Conservation (phyloP, 164 flowering plant species). For the Hamamelis virginiana region DNA sequence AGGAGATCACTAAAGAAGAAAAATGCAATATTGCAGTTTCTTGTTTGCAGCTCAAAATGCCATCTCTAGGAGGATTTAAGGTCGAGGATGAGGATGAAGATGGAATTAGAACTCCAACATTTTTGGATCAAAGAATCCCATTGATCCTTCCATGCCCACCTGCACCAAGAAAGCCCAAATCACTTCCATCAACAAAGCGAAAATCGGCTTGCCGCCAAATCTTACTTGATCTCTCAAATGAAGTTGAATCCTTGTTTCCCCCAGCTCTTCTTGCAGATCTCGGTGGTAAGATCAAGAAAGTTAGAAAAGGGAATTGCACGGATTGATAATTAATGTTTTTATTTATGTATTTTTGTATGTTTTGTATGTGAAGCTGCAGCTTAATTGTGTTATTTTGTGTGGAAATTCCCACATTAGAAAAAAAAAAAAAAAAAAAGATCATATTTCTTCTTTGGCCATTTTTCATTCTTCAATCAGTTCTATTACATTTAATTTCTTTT, state of each 20-base stretch:
- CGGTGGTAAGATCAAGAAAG: constrained; percentile 40
- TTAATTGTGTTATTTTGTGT: too few relatives aligned
- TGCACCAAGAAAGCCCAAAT: constrained; percentile 55
- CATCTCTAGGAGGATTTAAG: constrained; percentile 19
- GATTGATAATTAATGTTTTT: too few relatives aligned
- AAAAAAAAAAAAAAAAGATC: too few relatives aligned
- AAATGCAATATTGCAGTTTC: background rate
- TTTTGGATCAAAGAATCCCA: constrained; percentile 31
- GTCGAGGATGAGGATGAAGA: constrained; percentile 18
- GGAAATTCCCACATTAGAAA: too few relatives aligned
- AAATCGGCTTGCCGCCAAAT: constrained; percentile 18
- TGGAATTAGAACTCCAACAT: constrained; percentile 45
- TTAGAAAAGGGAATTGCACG: too few relatives aligned
- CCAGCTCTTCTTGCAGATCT: constrained; percentile 27
- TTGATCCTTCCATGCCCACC: constrained; percentile 33
- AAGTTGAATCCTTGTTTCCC: too few relatives aligned
- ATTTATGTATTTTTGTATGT: too few relatives aligned
- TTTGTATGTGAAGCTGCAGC: too few relatives aligned
- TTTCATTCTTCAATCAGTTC: too few relatives aligned
- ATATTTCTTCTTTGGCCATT: too few relatives aligned
- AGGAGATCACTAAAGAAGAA: constrained; percentile 5
- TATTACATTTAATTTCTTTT: too few relatives aligned
- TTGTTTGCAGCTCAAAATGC: constrained; percentile 18
- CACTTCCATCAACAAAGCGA: constrained; percentile 29
- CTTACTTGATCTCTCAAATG: constrained; percentile 27